These are phyloP conservation scores for Xylaria sp. DNA, from an alignment of 2,329 filamentous ascomycete genomes.

Conservation along the genomic window DNA sequence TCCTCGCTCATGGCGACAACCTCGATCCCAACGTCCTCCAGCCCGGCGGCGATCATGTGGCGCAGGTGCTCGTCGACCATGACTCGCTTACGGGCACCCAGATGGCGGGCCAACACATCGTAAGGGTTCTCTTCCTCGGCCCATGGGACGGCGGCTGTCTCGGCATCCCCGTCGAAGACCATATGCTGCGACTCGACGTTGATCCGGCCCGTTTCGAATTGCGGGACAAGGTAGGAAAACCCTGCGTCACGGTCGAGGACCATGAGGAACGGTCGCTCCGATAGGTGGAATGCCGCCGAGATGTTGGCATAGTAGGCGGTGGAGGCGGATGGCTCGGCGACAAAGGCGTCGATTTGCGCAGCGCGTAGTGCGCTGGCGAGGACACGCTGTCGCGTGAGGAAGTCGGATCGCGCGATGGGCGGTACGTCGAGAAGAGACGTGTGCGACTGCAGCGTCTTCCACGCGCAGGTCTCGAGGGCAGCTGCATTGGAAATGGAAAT, in stretches of 20 bases:
- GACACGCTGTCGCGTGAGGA: conserved; percentile 42
- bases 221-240: conserved; percentile 48
- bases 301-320: conserved; percentile 36
- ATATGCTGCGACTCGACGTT: conserved; percentile 44
- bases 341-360: conserved; percentile 46
- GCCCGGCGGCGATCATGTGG: conserved; percentile 48
- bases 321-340: conserved; percentile 44
- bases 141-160: conserved; percentile 45
- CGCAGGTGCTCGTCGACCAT: conserved; percentile 48
- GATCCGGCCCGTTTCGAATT: conserved; percentile 48
- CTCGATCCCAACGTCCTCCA: conserved; percentile 44
- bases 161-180: conserved; percentile 44
- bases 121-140: conserved; percentile 46
- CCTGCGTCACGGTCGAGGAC: conserved; percentile 41
- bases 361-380: conserved; percentile 42
- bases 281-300: conserved; percentile 45
- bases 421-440: conserved; percentile 43
- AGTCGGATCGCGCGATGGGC: conserved; percentile 45
- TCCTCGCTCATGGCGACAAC: conserved; percentile 47
- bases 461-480: conserved; percentile 44
- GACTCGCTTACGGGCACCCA: conserved; percentile 31
- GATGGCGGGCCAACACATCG: conserved; percentile 35
- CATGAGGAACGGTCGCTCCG: conserved; percentile 48
- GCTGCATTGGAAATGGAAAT: too few species aligned
- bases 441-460: conserved; percentile 43